Percentiles rank a stretch among this genome's conserved stretches.
phyloP scores from a whole-genome alignment of 306 rosid species.

The Benincasa hispida region DNA sequence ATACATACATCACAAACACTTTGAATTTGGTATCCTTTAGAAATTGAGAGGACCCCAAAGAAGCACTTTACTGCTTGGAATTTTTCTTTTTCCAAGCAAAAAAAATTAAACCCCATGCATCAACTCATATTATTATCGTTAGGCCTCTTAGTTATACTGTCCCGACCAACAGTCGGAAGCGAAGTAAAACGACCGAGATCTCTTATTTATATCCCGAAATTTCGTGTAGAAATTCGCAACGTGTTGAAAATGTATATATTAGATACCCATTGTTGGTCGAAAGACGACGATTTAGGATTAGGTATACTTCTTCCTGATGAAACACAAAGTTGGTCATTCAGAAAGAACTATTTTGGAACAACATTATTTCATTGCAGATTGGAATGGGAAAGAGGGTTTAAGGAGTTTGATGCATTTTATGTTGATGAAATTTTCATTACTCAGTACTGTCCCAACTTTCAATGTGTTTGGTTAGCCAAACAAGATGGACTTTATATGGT shows the following conservation, averaged over 20 bases:
- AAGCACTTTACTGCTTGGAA: not conserved
- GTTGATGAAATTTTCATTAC: not conserved
- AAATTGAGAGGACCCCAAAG: not conserved
- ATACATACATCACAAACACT: not conserved
- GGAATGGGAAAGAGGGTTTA: not conserved
- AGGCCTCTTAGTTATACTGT: not conserved
- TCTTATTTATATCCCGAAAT: not conserved
- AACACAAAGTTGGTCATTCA: not conserved
- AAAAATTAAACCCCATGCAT: not conserved
- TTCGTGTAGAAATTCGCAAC: not conserved
- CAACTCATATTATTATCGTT: not conserved
- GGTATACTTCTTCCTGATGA: not conserved
- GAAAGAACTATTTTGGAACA: not conserved
- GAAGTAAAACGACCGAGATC: not conserved
- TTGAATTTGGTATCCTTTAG: not conserved
- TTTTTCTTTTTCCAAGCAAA: not conserved
- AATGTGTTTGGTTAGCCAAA: not conserved
- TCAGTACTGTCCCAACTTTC: not conserved
- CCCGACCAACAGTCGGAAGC: not conserved
- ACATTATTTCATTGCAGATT: not conserved
- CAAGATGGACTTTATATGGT: not conserved
- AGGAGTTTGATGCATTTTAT: not conserved
- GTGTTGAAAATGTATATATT: not conserved
- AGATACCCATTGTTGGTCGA: not conserved
- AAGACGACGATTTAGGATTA: not conserved